Percentiles rank a stretch among this genome's conserved stretches.
These are phyloP conservation scores for Ophiorrhiza pumila DNA, from an alignment of 257 asterid genomes.

Conservation along the genomic window DNA sequence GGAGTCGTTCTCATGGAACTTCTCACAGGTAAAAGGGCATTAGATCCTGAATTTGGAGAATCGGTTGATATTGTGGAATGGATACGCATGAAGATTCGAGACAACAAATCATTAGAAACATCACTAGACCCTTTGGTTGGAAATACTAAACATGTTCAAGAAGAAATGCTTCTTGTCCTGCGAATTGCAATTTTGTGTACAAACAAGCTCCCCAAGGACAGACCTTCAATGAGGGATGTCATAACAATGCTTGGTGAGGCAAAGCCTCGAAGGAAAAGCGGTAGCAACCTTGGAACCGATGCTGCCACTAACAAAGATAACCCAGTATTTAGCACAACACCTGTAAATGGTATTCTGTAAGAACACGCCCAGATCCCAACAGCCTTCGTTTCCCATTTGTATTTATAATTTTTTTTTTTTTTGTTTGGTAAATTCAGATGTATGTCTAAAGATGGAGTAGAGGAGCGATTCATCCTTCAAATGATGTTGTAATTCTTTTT, in stretches of 20 bases:
- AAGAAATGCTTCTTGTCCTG: slow-evolving; percentile 45
- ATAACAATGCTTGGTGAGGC: slow-evolving; percentile 50
- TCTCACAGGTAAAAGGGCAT: slow-evolving; percentile 51
- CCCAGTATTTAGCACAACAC: slow-evolving; percentile 37
- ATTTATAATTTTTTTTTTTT: slow-evolving; percentile 12
- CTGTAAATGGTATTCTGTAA: slow-evolving; percentile 34
- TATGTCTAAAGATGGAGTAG: not conserved
- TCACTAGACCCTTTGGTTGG: slow-evolving; percentile 40
- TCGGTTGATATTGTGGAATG: slow-evolving; percentile 39
- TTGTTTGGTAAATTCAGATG: not conserved
- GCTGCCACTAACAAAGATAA: slow-evolving; percentile 19
- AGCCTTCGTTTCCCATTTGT: slow-evolving; percentile 13
- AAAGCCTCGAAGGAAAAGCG: slow-evolving; percentile 44
- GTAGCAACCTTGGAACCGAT: slow-evolving; percentile 22
- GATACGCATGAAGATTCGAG: slow-evolving; percentile 38
- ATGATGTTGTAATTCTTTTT: slow-evolving; percentile 14
- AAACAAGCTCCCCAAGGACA: slow-evolving; percentile 47
- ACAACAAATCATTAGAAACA: slow-evolving; percentile 33
- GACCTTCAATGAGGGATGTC: slow-evolving; percentile 53
- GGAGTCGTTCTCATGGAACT: slow-evolving; percentile 81
- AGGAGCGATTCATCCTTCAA: slow-evolving; percentile 10
- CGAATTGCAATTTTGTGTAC: slow-evolving; percentile 44
- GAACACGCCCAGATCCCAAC: not conserved
- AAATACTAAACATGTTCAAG: slow-evolving; percentile 39
- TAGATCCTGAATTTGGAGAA: slow-evolving; percentile 64